These are phyloP conservation scores for Kodamaea kakaduensis DNA, from an alignment of 805 yeast species.

Conservation along the genomic window DNA sequence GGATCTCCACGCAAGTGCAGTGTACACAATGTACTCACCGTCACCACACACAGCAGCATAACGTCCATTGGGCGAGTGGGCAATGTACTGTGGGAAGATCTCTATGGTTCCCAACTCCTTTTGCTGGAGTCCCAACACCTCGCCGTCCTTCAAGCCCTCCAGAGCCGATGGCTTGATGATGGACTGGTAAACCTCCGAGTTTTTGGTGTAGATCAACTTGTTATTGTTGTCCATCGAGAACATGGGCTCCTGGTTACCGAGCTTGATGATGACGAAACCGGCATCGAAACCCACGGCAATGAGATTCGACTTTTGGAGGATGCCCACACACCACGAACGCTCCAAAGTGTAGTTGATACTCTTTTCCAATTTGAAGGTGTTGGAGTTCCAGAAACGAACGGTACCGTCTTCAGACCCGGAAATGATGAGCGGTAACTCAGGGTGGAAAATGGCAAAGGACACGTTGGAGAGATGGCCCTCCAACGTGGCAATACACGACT, in stretches of 20 bases:
- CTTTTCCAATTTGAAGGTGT: slow-evolving; percentile 90
- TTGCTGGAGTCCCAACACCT: slow-evolving; percentile 65
- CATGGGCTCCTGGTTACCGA: slow-evolving; percentile 94
- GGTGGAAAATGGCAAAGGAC: slow-evolving; percentile 95
- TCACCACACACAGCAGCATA: slow-evolving; percentile 97
- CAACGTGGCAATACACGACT: slow-evolving; percentile 88
- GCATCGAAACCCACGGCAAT: slow-evolving; percentile 93
- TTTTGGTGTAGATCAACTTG: slow-evolving; percentile 86
- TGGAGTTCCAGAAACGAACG: slow-evolving; percentile 90
- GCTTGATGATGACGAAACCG: slow-evolving; percentile 81
- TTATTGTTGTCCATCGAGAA: slow-evolving; percentile 92
- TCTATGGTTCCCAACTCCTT: slow-evolving; percentile 95
- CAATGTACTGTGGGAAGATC: slow-evolving; percentile 80
- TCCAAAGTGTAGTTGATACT: slow-evolving; percentile 88
- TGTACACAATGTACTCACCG: slow-evolving; percentile 93
- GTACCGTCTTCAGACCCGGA: slow-evolving; percentile 98
- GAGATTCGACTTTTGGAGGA: slow-evolving; percentile 66
- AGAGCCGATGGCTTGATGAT: slow-evolving; percentile 64
- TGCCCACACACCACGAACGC: slow-evolving; percentile 92
- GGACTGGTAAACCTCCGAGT: slow-evolving; percentile 82
- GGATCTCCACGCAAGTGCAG: slow-evolving; percentile 97
- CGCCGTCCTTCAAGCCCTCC: slow-evolving; percentile 76
- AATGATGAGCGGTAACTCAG: slow-evolving; percentile 90
- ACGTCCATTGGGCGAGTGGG: slow-evolving; percentile 96
- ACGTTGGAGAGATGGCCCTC: slow-evolving; percentile 94